These are phyloP conservation scores for Lathyrus sativus DNA, from an alignment of 306 rosid species.

Conservation along the genomic window DNA sequence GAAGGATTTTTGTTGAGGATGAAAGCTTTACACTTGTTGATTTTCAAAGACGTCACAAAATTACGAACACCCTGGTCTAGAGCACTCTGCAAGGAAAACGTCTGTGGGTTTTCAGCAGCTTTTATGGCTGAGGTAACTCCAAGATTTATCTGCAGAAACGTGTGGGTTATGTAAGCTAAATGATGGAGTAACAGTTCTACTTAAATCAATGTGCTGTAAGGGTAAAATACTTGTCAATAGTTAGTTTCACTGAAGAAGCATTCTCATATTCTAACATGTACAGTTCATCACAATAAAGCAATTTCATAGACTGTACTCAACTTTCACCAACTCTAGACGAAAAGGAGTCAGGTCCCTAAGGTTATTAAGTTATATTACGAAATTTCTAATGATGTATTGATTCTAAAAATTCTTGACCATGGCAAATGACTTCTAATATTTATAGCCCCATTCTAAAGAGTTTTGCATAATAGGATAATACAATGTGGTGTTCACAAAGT, in stretches of 20 bases:
- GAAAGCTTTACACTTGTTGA: conserved; percentile 8
- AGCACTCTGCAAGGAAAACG: conserved; percentile 39
- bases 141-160: conserved; percentile 40
- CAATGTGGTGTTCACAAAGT: conserved; percentile 7
- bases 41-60: conserved; percentile 34
- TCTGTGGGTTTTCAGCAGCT: conserved; percentile 42
- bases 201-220: not conserved
- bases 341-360: conserved; percentile 14
- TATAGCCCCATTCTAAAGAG: not conserved
- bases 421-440: not conserved
- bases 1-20: conserved; percentile 37
- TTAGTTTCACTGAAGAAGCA: not conserved
- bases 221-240: conserved; percentile 12
- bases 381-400: not conserved
- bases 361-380: not conserved
- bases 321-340: not conserved
- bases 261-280: not conserved
- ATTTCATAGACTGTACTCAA: conserved; percentile 4
- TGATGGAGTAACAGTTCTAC: not conserved
- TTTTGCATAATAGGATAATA: not conserved
- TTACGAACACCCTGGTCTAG: conserved; percentile 26
- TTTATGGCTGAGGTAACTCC: conserved; percentile 31
- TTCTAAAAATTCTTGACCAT: not conserved
- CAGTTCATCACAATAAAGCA: not conserved
- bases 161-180: conserved; percentile 18